A percentile compares a stretch with the other conserved stretches of the same genome.
Evolutionary conservation across 495 filamentous ascomycete genomes (phyloP).

Genomic region (Penicillium desertorum): DNA sequence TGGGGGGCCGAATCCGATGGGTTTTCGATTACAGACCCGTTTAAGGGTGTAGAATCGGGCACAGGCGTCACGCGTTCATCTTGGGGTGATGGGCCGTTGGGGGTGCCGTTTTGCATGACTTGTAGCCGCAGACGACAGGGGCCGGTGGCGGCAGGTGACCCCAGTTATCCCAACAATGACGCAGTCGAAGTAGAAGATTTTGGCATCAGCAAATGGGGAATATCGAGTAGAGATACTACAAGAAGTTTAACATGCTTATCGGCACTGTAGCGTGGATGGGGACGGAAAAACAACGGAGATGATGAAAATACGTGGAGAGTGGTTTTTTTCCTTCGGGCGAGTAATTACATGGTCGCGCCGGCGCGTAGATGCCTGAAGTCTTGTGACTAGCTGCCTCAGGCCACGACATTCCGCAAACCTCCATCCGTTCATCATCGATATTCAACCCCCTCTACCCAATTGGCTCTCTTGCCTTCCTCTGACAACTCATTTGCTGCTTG

Average conservation of each 20-base stretch:
- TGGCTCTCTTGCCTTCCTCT: conserved; percentile 22
- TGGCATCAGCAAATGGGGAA: conserved; percentile 63
- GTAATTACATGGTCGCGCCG: conserved; percentile 33
- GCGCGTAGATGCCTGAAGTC: conserved; percentile 22
- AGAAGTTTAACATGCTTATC: conserved; percentile 65
- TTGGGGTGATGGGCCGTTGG: conserved; percentile 47
- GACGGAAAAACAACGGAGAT: conserved; percentile 36
- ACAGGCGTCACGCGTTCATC: conserved; percentile 48
- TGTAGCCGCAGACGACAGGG: conserved; percentile 50
- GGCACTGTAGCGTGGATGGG: conserved; percentile 40
- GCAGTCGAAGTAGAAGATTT: conserved; percentile 59
- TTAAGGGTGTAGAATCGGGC: conserved; percentile 26
- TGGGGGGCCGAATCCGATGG: conserved; percentile 27
- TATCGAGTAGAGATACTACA: conserved; percentile 48
- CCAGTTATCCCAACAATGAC: conserved; percentile 66
- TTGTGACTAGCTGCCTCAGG: conserved; percentile 21
- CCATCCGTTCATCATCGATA: conserved; percentile 36
- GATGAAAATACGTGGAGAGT: conserved; percentile 41
- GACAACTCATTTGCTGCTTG: conserved; percentile 30
- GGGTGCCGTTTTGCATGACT: conserved; percentile 61
- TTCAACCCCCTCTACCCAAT: conserved; percentile 27
- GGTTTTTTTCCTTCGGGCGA: conserved; percentile 45
- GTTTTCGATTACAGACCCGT: conserved; percentile 28
- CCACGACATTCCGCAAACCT: conserved; percentile 32
- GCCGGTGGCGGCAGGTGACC: conserved; percentile 53